Evolutionary conservation across 164 flowering plant species (phyloP).

Genomic region (Malania oleifera): DNA sequence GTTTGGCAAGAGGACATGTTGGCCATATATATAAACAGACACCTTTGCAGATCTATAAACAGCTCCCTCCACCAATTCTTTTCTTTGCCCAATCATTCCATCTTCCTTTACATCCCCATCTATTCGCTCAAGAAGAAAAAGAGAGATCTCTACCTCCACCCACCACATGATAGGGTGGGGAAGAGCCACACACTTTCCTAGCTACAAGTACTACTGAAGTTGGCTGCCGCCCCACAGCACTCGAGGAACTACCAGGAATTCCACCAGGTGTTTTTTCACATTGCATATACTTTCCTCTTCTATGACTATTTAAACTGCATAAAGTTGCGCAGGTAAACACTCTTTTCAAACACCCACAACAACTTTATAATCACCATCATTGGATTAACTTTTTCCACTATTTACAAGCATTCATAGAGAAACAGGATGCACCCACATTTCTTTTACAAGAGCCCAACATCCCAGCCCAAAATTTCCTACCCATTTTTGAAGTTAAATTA

Average conservation of each 20-base stretch:
- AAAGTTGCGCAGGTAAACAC: too few species aligned
- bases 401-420: too few species aligned
- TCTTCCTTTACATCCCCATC: neutral
- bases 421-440: too few species aligned
- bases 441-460: too few species aligned
- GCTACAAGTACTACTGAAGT: slow-evolving; percentile 11
- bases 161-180: too few species aligned
- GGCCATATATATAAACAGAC: neutral
- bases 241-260: slow-evolving; percentile 2
- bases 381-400: too few species aligned
- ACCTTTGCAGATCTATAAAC: slow-evolving; percentile 7
- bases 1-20: slow-evolving; percentile 13
- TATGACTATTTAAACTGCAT: too few species aligned
- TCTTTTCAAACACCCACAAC: too few species aligned
- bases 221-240: slow-evolving; percentile 9
- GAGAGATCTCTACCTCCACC: too few species aligned
- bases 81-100: neutral
- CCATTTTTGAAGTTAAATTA: slow-evolving; percentile 8
- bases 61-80: slow-evolving; percentile 1
- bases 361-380: too few species aligned
- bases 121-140: neutral
- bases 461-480: too few species aligned
- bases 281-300: too few species aligned
- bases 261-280: slow-evolving; percentile 17
- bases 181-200: slow-evolving; percentile 23